Evolutionary conservation across 148 eudicot species (phyloP), one percentile per base, ranked within the genome.

Genomic region (Selenicereus undatus): DNA sequence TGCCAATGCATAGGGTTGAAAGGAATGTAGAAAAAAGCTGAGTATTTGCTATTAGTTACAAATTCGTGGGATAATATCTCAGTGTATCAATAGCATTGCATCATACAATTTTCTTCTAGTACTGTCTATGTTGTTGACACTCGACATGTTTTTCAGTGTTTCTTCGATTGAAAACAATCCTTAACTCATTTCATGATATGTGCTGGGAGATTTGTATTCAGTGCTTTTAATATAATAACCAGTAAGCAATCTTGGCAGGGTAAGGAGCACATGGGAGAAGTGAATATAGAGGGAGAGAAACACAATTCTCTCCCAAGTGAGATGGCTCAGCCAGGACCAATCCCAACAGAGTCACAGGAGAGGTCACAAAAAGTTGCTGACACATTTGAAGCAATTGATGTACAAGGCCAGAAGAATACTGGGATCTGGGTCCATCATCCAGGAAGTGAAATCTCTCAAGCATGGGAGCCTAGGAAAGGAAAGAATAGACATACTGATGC

Each of bases 391-490:
- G 84, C 97, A 30, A 90, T 95, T 36, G 83, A 90, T 54, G 75
- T 92, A 50, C 88, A 92, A 84, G 99, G 97, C 62, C 93, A 89
- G 76, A 78, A 81, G 24, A 90, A 91, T 77, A 93, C 94, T 12
- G 97, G 97, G 74, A 85, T 95, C 80, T 93, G 97, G 97, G 90
- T 93, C 62, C 96, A 92, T 79, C 91, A 84, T 62, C 97, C 97
- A 24, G 97, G 99, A 76, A 86, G 92, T 65, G 97, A 91, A 68
- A 89, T 90, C 78, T 75, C 91, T 74, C 91, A 83, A 48, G 85
- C 85, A 65, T 92, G 99, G 99, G 93, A 93, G 80, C 95, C 97
- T 70, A 88, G 93, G 80, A 92, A 93, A 74, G 97, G 93, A n/a
- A 92, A 83, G 77, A 85, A 65, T 66, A 88, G 89, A 70, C 84